phyloP scores from a whole-genome alignment of 2,329 filamentous ascomycete species.

The Aspergillus fischeri region DNA sequence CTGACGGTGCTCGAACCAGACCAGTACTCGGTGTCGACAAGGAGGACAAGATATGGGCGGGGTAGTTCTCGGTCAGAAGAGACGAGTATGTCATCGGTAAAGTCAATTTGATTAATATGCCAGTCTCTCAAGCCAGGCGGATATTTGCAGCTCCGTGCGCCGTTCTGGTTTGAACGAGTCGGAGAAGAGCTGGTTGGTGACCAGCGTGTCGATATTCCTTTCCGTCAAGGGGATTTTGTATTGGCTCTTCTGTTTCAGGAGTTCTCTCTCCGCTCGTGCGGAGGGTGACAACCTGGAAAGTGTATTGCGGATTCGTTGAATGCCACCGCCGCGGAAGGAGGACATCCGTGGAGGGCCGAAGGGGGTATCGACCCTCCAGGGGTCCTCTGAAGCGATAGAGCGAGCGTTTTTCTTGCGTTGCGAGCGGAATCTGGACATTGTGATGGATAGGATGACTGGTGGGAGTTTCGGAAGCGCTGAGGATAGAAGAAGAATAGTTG shows the following conservation, averaged over 20 bases:
- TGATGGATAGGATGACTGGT: neutral
- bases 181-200: conserved; percentile 29
- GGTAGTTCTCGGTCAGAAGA: neutral
- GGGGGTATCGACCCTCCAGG: conserved; percentile 29
- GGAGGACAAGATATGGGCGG: neutral
- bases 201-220: conserved; percentile 34
- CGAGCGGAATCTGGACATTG: conserved; percentile 16
- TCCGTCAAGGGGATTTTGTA: conserved; percentile 33
- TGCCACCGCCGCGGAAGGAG: conserved; percentile 26
- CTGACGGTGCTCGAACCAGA: neutral
- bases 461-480: neutral
- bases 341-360: conserved; percentile 29
- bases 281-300: conserved; percentile 31
- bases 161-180: conserved; percentile 58
- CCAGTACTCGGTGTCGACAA: neutral
- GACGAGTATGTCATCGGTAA: conserved; percentile 24
- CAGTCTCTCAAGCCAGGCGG: conserved; percentile 70
- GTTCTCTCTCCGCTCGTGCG: conserved; percentile 31
- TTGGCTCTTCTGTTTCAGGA: conserved; percentile 33
- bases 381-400: conserved; percentile 23
- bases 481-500: neutral
- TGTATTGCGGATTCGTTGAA: conserved; percentile 33
- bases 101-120: conserved; percentile 51
- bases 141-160: conserved; percentile 63
- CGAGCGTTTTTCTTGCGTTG: conserved; percentile 21